These are phyloP conservation scores for Ceratobasidium sp. DNA, from an alignment of 1,284 basidiomycete species.

Conservation along the genomic window DNA sequence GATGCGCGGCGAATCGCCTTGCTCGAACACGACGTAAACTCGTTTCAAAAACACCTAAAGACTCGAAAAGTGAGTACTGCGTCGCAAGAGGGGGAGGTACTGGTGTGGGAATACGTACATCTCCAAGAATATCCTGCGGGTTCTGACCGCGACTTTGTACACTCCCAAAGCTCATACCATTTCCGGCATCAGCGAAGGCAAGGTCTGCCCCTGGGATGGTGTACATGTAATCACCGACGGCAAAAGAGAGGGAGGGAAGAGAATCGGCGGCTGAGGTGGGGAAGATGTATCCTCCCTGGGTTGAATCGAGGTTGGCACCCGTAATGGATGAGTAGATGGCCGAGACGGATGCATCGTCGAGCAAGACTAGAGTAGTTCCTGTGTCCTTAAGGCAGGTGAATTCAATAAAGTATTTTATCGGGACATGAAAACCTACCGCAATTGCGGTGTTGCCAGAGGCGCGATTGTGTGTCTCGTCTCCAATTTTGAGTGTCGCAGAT, in stretches of 20 bases:
- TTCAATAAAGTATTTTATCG: too few relatives aligned
- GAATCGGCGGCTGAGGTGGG: conserved; percentile 53
- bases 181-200: conserved; percentile 51
- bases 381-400: too few relatives aligned
- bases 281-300: conserved; percentile 59
- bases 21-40: conserved; percentile 60
- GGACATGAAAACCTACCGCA: too few relatives aligned
- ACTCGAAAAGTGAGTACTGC: neutral
- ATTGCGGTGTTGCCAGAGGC: conserved; percentile 58
- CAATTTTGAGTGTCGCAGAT: conserved; percentile 52
- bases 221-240: conserved; percentile 57
- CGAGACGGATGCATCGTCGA: conserved; percentile 55
- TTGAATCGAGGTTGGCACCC: conserved; percentile 57
- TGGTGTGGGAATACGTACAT: conserved; percentile 48
- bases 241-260: conserved; percentile 57
- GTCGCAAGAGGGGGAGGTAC: neutral
- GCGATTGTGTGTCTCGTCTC: conserved; percentile 52
- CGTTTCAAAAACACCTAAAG: conserved; percentile 57
- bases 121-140: conserved; percentile 59
- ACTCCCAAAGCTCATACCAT: conserved; percentile 57
- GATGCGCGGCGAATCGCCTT: conserved; percentile 27
- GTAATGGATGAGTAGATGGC: conserved; percentile 54
- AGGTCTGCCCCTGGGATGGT: conserved; percentile 46
- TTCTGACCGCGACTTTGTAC: conserved; percentile 60
- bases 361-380: conserved; percentile 59